Conservation (phyloP, 148 eudicot species). For the Talinum fruticosum region DNA sequence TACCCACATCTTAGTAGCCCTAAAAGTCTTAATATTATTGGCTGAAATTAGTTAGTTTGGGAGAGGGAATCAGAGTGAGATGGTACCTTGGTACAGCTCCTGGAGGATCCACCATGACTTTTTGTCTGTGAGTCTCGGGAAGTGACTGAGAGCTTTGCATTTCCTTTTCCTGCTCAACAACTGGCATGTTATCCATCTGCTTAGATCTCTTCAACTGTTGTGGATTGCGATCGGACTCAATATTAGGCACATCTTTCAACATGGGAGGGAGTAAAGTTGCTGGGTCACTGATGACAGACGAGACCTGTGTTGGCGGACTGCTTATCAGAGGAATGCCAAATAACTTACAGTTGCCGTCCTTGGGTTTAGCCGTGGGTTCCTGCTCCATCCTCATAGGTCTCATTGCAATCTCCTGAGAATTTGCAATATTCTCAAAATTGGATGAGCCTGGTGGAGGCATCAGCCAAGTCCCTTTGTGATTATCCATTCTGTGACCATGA, state of each 20-base stretch:
- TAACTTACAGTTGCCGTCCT: constrained; percentile 74
- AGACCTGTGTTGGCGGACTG: constrained; percentile 36
- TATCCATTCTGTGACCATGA: constrained; percentile 45
- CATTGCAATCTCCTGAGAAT: constrained; percentile 44
- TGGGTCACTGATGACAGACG: constrained; percentile 31
- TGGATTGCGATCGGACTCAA: constrained; percentile 41
- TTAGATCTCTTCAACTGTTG: constrained; percentile 50
- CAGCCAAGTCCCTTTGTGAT: constrained; percentile 56
- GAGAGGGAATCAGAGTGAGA: neutral
- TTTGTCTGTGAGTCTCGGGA: constrained; percentile 49
- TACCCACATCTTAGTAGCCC: neutral
- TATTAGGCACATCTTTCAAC: constrained; percentile 31
- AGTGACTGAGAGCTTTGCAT: constrained; percentile 27
- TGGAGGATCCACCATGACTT: constrained; percentile 51
- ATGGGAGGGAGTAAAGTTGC: constrained; percentile 29
- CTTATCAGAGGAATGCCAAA: constrained; percentile 73
- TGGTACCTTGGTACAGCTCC: constrained; percentile 96
- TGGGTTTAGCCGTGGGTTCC: constrained; percentile 41
- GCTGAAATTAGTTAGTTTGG: neutral
- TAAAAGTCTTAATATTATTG: neutral
- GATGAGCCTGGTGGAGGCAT: constrained; percentile 59
- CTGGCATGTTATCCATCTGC: constrained; percentile 33
- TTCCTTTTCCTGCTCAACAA: constrained; percentile 52
- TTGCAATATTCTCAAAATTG: constrained; percentile 44
- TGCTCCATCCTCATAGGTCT: constrained; percentile 31